These are phyloP conservation scores for Hanseniaspora nectarophila DNA, from an alignment of 805 yeast genomes.

Conservation along the genomic window DNA sequence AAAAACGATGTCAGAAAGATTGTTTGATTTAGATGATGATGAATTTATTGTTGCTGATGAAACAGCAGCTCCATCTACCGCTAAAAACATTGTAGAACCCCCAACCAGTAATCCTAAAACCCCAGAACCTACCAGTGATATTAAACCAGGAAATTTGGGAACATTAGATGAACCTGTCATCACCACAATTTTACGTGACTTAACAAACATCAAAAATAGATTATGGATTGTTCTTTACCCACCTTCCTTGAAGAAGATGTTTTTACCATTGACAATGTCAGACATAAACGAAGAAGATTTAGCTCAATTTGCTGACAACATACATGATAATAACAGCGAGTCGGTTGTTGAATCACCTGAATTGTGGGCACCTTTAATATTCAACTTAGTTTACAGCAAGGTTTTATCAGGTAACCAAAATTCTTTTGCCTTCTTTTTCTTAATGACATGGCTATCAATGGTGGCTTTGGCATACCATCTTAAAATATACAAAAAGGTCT, in stretches of 20 bases:
- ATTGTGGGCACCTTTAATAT: conserved; percentile 29
- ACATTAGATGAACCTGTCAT: conserved; percentile 27
- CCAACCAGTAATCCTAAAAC: neutral
- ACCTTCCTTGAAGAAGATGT: conserved; percentile 17
- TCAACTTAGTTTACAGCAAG: conserved; percentile 25
- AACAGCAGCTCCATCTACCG: neutral
- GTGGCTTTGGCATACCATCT: conserved; percentile 26
- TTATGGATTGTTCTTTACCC: conserved; percentile 29
- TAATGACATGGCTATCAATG: conserved; percentile 25
- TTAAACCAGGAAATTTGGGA: conserved; percentile 19
- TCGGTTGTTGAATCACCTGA: conserved; percentile 19
- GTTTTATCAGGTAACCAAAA: conserved; percentile 24
- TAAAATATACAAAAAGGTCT: conserved; percentile 17
- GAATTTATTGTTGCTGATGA: conserved; percentile 13
- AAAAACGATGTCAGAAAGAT: neutral
- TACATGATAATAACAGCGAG: conserved; percentile 9
- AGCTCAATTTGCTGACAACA: neutral
- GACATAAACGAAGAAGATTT: neutral
- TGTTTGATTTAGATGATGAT: conserved; percentile 9
- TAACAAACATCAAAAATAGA: conserved; percentile 25
- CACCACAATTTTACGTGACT: conserved; percentile 25
- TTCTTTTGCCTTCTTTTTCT: conserved; percentile 26
- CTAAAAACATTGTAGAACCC: neutral
- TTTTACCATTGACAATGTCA: conserved; percentile 16
- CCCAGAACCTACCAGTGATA: neutral